phyloP scores from a whole-genome alignment of 805 yeast species.

The Saccharomycopsis microspora region DNA sequence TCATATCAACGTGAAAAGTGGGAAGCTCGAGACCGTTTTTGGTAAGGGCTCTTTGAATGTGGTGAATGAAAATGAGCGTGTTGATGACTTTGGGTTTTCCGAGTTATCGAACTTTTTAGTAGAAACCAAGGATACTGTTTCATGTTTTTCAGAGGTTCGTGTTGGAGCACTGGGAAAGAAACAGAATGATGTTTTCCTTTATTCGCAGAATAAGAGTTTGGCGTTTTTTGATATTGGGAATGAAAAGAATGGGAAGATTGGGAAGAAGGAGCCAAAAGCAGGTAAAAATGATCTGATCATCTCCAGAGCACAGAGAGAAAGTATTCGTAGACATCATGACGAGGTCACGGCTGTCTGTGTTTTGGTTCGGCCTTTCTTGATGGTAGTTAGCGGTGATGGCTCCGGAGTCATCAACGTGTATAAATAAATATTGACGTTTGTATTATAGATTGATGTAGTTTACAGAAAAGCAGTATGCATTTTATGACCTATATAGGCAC shows the following conservation, averaged over 20 bases:
- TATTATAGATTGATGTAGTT: too few species aligned
- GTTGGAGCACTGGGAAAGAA: too few species aligned
- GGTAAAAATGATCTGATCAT: constrained; percentile 19
- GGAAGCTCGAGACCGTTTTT: too few species aligned
- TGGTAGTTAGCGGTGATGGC: constrained; percentile 57
- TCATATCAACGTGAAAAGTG: too few species aligned
- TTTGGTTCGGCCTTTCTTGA: constrained; percentile 38
- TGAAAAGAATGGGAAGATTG: not conserved
- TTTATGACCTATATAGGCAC: not conserved
- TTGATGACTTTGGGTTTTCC: too few species aligned
- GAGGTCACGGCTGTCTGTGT: constrained; percentile 36
- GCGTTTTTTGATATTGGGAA: not conserved
- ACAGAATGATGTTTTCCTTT: too few species aligned
- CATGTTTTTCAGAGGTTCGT: too few species aligned
- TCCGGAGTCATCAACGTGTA: constrained; percentile 56
- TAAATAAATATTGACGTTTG: constrained; percentile 21
- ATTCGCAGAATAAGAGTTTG: too few species aligned
- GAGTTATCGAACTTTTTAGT: too few species aligned
- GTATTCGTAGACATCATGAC: constrained; percentile 38
- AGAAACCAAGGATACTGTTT: too few species aligned
- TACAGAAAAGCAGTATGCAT: not conserved
- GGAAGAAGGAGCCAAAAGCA: not conserved
- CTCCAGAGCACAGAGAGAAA: constrained; percentile 31
- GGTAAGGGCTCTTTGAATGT: too few species aligned
- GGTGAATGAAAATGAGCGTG: too few species aligned